Conservation (phyloP, 495 filamentous ascomycete genomes). For the Talaromyces trachyspermus region DNA sequence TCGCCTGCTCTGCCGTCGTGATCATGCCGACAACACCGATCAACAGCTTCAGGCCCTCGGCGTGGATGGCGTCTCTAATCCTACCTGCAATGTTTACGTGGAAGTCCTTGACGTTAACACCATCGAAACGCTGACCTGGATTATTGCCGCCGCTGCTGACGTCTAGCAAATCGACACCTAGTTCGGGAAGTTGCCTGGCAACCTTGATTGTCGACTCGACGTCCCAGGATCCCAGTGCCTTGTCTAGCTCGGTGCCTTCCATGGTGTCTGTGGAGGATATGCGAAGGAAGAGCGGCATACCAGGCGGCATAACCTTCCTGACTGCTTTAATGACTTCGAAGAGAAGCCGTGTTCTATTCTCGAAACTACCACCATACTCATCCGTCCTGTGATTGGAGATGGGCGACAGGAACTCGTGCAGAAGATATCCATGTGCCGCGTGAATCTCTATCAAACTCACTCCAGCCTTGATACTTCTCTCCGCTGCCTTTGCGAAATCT, state of each 20-base stretch:
- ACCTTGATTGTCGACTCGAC: slow-evolving; percentile 38
- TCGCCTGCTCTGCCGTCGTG: slow-evolving; percentile 33
- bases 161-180: slow-evolving; percentile 53
- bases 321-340: slow-evolving; percentile 42
- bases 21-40: slow-evolving; percentile 47
- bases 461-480: slow-evolving; percentile 39
- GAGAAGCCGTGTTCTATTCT: slow-evolving; percentile 45
- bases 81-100: slow-evolving; percentile 36
- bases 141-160: slow-evolving; percentile 44
- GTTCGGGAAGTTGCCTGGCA: slow-evolving; percentile 33
- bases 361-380: slow-evolving; percentile 46
- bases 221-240: slow-evolving; percentile 36
- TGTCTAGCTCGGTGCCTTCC: slow-evolving; percentile 26
- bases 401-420: slow-evolving; percentile 52
- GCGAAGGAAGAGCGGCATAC: slow-evolving; percentile 55
- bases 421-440: slow-evolving; percentile 51
- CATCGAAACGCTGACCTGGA: slow-evolving; percentile 41
- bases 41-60: slow-evolving; percentile 30
- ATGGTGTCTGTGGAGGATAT: slow-evolving; percentile 48
- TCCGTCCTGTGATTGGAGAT: slow-evolving; percentile 48
- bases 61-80: slow-evolving; percentile 27
- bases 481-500: slow-evolving; percentile 38
- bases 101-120: slow-evolving; percentile 44
- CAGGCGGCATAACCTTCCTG: slow-evolving; percentile 39
- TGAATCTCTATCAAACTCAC: slow-evolving; percentile 46